phyloP scores from a whole-genome alignment of 164 flowering plant genomes.

The Taxillus chinensis region DNA sequence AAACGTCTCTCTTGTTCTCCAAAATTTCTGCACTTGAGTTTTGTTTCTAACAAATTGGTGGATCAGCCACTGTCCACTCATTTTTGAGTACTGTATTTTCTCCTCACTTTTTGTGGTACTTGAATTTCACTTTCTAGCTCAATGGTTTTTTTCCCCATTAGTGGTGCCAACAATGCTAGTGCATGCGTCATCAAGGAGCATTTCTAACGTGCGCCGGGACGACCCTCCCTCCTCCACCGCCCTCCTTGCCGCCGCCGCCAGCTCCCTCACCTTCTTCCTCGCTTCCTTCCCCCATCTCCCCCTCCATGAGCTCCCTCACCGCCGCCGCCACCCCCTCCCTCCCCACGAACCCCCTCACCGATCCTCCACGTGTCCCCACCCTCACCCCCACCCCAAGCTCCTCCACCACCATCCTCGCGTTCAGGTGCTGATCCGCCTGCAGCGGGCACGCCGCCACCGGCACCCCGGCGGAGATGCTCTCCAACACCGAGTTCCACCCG shows the following conservation, averaged over 20 bases:
- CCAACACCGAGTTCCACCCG: conserved; percentile 25
- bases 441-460: conserved; percentile 19
- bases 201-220: not conserved
- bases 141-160: too few species aligned
- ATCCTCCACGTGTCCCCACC: not conserved
- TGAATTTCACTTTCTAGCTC: too few species aligned
- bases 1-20: too few species aligned
- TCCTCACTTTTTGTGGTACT: too few species aligned
- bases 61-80: too few species aligned
- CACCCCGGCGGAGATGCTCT: conserved; percentile 14
- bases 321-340: conserved; percentile 1
- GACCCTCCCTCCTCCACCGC: conserved; percentile 1
- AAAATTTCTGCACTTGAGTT: too few species aligned
- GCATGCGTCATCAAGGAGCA: not conserved
- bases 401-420: conserved; percentile 20
- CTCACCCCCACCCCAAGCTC: conserved; percentile 6
- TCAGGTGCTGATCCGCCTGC: conserved; percentile 21
- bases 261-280: not conserved
- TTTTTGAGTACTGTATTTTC: too few species aligned
- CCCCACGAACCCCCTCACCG: conserved; percentile 3
- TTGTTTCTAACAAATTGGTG: too few species aligned
- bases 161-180: too few species aligned
- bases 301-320: conserved; percentile 5
- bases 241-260: not conserved
- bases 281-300: conserved; percentile 5